Base-by-base conservation (phyloP, 2,329 filamentous ascomycete species). In the Neofusicoccum parvum region DNA sequence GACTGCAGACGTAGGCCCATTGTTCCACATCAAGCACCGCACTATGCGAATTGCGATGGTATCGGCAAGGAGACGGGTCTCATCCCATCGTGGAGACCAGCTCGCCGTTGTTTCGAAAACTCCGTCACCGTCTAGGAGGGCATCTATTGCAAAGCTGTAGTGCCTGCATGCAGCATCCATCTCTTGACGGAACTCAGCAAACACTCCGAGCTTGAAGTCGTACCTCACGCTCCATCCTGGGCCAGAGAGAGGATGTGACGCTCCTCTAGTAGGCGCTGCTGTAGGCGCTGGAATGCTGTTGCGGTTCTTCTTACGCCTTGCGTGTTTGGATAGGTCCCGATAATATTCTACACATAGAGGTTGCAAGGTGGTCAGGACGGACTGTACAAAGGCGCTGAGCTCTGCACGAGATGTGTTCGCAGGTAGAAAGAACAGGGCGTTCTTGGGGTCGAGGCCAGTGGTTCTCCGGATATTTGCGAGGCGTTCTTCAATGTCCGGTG, bases 191-290 rank as follows among this genome's bases (percentile, higher is more conserved):
- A 96, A 97, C 74, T 98, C 94, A 34, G 94, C 92, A 73, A 98
- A 92, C 0, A 97, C 83, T 6, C 90, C 94, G 17, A 94, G 85
- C 76, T 99, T 99, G 80, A 96, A 93, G 73, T 99, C 94, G 77
- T 97, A 97, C 15, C 94, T 89, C 62, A 96, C 90, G 72, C 92
- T 93, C 95, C 94, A 99, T 3, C 92, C 94, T 48, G 92, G 88
- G 10, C 90, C 82, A 1, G 93, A 91, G n/a, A 97, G 79, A 0
- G 91, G 92, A 72, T 95, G 91, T 1, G 93, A 96, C 1, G 92
- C 96, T 34, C 92, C 92, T 20, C 86, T 88, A 0, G 92, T 94
- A 1, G 92, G 92, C 4, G 93, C 92, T 37, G 92, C 85, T 6
- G 92, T 94, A 3, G 94, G 92, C 54, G 90, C 88, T 11, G 93